Evolutionary conservation across 2,329 filamentous ascomycete genomes (phyloP).

Genomic region (Penicillium fuscoglaucum): DNA sequence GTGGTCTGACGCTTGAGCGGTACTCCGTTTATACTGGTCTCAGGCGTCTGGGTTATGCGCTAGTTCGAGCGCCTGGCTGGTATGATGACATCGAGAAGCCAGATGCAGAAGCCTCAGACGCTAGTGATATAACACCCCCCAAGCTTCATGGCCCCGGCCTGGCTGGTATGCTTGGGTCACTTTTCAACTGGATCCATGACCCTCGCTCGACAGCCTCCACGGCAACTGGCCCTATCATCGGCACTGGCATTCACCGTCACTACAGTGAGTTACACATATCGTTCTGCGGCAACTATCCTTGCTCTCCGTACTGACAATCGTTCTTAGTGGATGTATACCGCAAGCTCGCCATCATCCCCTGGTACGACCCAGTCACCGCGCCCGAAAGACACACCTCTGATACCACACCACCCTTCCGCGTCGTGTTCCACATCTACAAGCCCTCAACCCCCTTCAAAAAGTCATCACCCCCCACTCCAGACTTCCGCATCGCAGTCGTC

Average conservation of each 20-base stretch:
- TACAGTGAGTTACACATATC: constrained; percentile 45
- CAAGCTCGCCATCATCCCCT: constrained; percentile 71
- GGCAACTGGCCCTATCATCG: constrained; percentile 52
- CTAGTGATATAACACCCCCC: constrained; percentile 2
- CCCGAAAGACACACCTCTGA: constrained; percentile 21
- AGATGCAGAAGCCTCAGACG: constrained; percentile 9
- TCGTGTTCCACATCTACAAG: constrained; percentile 84
- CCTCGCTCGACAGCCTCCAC: constrained; percentile 27
- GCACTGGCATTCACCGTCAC: constrained; percentile 55
- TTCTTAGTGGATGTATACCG: constrained; percentile 67
- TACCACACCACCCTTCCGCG: constrained; percentile 60
- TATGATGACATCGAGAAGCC: constrained; percentile 38
- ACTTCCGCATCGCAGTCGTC: constrained; percentile 82
- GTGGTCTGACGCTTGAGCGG: constrained; percentile 67
- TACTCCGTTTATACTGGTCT: constrained; percentile 87
- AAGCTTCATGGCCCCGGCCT: constrained; percentile 25
- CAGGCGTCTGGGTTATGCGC: constrained; percentile 77
- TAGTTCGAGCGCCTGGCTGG: constrained; percentile 67
- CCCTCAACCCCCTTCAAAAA: constrained; percentile 71
- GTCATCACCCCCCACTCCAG: constrained; percentile 71
- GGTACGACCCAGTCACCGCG: constrained; percentile 59
- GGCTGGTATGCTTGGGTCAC: constrained; percentile 32
- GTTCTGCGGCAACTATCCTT: background rate
- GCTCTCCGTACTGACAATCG: constrained; percentile 37
- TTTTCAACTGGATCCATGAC: constrained; percentile 39